A percentile compares a stretch with the other conserved stretches of the same genome.
Evolutionary conservation across 2,329 filamentous ascomycete genomes (phyloP).

Genomic region (Colletotrichum sp.): DNA sequence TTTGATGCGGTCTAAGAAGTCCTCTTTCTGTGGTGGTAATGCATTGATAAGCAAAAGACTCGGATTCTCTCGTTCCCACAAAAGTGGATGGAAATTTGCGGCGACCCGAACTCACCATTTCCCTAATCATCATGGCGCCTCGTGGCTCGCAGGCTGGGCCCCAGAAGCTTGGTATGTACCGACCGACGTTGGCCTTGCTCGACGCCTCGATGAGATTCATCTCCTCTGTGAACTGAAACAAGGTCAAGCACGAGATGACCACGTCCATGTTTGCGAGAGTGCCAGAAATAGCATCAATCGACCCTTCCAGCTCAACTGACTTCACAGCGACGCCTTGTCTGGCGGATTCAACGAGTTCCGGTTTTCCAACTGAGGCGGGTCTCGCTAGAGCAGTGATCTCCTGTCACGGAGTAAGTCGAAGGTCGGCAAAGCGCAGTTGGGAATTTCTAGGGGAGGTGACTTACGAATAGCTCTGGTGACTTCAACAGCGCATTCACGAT

Average conservation of each 20-base stretch:
- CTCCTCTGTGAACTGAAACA: neutral
- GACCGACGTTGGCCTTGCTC: neutral
- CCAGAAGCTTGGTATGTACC: neutral
- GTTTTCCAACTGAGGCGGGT: neutral
- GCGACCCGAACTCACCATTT: neutral
- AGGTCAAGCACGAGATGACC: neutral
- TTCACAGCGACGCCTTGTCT: neutral
- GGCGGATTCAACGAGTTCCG: neutral
- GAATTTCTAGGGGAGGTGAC: fast-evolving
- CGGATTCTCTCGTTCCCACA: neutral
- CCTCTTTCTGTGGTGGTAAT: neutral
- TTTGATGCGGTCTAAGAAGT: neutral
- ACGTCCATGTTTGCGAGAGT: neutral
- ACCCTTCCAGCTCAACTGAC: neutral
- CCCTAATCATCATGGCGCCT: neutral
- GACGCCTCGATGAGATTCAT: neutral
- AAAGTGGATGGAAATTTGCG: neutral
- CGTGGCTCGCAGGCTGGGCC: neutral
- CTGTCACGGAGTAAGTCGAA: fast-evolving
- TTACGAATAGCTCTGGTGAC: neutral
- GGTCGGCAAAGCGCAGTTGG: fast-evolving
- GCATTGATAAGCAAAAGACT: neutral
- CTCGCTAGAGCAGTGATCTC: neutral
- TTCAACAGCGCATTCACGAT: neutral
- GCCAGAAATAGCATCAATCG: fast-evolving